phyloP scores from a whole-genome alignment of 352 stramenopile genomes.

The Pythium guiyangense region DNA sequence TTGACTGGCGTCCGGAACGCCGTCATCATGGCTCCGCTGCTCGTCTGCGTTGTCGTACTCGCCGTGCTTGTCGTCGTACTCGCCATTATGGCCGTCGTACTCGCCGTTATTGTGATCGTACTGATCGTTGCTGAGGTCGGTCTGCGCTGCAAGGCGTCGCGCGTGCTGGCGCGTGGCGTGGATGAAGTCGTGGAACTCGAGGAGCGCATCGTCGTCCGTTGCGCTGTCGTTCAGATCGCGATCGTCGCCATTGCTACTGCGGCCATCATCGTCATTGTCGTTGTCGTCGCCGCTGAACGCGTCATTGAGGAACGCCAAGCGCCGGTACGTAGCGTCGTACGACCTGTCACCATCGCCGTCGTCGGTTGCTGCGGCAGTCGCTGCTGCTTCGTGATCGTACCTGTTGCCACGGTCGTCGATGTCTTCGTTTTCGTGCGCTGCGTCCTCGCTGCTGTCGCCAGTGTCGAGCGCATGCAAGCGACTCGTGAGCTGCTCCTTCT shows the following conservation, averaged over 20 bases:
- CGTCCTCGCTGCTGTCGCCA: too few relatives aligned
- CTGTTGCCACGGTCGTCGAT: background rate
- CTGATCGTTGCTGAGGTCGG: too few relatives aligned
- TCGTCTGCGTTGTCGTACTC: too few relatives aligned
- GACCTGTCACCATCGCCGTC: background rate
- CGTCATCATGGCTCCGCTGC: too few relatives aligned
- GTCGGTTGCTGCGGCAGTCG: background rate
- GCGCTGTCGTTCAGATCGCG: background rate
- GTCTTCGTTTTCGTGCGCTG: too few relatives aligned
- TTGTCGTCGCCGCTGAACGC: background rate
- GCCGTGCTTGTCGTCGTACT: slow-evolving; percentile 15
- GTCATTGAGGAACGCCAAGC: background rate
- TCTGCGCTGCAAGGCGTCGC: too few relatives aligned
- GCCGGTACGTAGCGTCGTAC: background rate
- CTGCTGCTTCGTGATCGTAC: background rate
- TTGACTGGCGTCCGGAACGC: too few relatives aligned
- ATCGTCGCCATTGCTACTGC: background rate
- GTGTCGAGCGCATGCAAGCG: background rate
- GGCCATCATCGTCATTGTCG: too few relatives aligned
- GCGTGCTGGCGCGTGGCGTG: background rate
- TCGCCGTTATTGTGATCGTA: too few relatives aligned
- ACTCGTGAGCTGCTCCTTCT: background rate
- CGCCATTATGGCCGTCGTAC: too few relatives aligned
- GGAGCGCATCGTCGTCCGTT: slow-evolving; percentile 4
- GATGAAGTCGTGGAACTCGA: slow-evolving; percentile 3